Evolutionary conservation across 1,284 basidiomycete genomes (phyloP).

Genomic region (Leccinum pachyderme): DNA sequence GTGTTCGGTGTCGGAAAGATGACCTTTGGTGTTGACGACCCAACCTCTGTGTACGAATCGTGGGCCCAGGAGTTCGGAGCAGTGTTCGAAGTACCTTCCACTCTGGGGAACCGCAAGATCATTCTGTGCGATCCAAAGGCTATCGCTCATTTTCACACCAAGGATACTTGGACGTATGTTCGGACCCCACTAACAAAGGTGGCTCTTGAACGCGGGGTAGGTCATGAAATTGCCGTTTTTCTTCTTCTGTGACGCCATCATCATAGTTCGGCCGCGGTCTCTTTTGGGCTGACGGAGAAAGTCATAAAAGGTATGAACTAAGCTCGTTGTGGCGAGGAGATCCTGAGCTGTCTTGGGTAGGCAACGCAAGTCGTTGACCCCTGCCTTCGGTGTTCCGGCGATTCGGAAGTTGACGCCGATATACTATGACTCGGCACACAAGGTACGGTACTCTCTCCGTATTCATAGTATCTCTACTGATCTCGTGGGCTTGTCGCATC

Average conservation of each 20-base stretch:
- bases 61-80: slow-evolving; percentile 50
- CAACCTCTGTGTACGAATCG: slow-evolving; percentile 30
- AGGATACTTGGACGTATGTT: slow-evolving; percentile 50
- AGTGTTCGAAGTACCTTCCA: slow-evolving; percentile 43
- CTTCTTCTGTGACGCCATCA: too few relatives aligned
- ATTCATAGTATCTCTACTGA: too few relatives aligned
- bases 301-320: slow-evolving; percentile 16
- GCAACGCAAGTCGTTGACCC: slow-evolving; percentile 43
- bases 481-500: too few relatives aligned
- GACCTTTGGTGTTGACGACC: too few relatives aligned
- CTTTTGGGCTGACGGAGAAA: slow-evolving; percentile 9
- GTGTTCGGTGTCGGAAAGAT: too few relatives aligned
- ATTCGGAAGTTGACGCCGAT: slow-evolving; percentile 41
- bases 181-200: slow-evolving; percentile 38
- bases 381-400: slow-evolving; percentile 46
- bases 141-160: slow-evolving; percentile 50
- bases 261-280: too few relatives aligned
- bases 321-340: neutral
- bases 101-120: slow-evolving; percentile 42
- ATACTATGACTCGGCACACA: slow-evolving; percentile 42
- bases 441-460: slow-evolving; percentile 12
- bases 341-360: slow-evolving; percentile 22
- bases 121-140: slow-evolving; percentile 58
- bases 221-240: slow-evolving; percentile 12
- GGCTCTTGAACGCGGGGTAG: slow-evolving; percentile 46